Base-by-base conservation (phyloP, 768 basidiomycete species). In the Pleurotus giganteus region DNA sequence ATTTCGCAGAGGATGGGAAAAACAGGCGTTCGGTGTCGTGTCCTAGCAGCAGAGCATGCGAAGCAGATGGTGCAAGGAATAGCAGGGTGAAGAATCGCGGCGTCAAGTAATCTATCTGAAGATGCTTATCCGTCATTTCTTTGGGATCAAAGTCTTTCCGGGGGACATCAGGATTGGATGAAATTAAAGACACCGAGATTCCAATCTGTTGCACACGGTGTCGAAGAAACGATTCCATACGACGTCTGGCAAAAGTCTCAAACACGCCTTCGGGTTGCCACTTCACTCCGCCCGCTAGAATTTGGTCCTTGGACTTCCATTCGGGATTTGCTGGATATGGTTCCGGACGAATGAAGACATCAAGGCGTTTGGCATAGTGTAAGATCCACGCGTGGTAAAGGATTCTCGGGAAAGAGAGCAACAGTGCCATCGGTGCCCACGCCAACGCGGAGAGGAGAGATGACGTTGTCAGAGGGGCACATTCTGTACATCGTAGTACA, bases 261-360 rank as follows among this genome's bases (percentile, higher is more conserved):
- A 76, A 43, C 0, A 62, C 4, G 0, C 69, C 61, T 49, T 69
- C 70, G 0, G 57, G 51, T 1, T 71, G 60, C 69, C 71, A 76
- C 31, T 69, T 69, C 0, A 75, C 65, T 15, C 74, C 74, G 17
- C 70, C 74, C 6, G 61, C 61, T 9, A 54, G 21, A 13, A 49
- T 34, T 15, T 7, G 8, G 17, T n/a, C 29, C 67, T 68, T 27
- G 68, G 70, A 32, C 78, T 47, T 24, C 66, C n/a, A 65, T 61
- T 56, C 62, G 43, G 42, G 8, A 58, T 17, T 44, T 39, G 21
- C 58, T 13, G 77, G 75, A 23, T 69, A 61, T 1, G 83, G 84
- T 52, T 85, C 85, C 0, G 86, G 86, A 8, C 85, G 72, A 23
- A 78, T 71, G 58, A 74, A 85, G 0, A 88, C 78, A 50, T 79